Evolutionary conservation across 805 yeast species (phyloP).

Genomic region (Metschnikowia arizonensis): DNA sequence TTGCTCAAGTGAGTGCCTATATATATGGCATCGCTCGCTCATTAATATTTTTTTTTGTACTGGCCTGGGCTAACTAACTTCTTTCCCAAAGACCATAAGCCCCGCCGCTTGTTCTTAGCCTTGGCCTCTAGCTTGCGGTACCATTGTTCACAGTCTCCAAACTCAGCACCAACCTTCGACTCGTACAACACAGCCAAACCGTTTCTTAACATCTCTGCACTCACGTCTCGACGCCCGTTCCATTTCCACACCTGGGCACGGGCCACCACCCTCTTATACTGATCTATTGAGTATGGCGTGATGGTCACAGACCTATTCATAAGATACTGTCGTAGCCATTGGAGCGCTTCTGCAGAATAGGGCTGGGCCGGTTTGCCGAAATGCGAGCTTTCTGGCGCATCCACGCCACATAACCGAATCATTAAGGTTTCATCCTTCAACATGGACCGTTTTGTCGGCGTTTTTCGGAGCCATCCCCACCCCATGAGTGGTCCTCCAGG

Average conservation of each 20-base stretch:
- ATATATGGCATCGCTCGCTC: background rate
- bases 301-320: conserved; percentile 67
- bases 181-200: conserved; percentile 91
- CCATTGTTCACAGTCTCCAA: conserved; percentile 66
- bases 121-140: conserved; percentile 56
- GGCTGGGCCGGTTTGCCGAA: conserved; percentile 94
- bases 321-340: conserved; percentile 66
- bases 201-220: conserved; percentile 76
- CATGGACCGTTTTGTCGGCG: conserved; percentile 50
- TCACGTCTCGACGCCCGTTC: conserved; percentile 69
- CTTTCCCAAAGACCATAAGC: conserved; percentile 63
- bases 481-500: conserved; percentile 89
- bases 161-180: conserved; percentile 74
- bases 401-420: conserved; percentile 85
- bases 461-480: conserved; percentile 84
- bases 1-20: conserved; percentile 17
- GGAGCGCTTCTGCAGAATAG: conserved; percentile 74
- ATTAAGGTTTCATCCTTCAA: conserved; percentile 67
- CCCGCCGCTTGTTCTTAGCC: conserved; percentile 55
- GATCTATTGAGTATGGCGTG: conserved; percentile 79
- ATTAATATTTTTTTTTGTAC: conserved; percentile 45
- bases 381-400: conserved; percentile 95
- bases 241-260: conserved; percentile 59
- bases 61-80: conserved; percentile 70
- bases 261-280: conserved; percentile 84